Percentiles rank a stretch among this genome's conserved stretches.
Evolutionary conservation across 192 early-diverging fungal species (phyloP).

Genomic region (Cetraspora pellucida): DNA sequence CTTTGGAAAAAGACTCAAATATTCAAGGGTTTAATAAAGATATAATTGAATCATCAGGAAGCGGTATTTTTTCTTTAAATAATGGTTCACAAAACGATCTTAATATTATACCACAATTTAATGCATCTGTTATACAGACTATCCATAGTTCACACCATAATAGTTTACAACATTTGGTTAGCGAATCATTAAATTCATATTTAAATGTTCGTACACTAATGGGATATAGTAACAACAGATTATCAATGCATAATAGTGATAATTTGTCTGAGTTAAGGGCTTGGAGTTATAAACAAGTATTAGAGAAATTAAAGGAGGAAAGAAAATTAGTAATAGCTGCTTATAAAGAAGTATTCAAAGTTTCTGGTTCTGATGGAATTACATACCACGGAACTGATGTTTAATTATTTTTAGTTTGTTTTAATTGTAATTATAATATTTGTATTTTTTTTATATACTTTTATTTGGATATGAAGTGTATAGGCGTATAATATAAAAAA

Average conservation of each 20-base stretch:
- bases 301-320: constrained; percentile 25
- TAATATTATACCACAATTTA: not conserved
- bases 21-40: not conserved
- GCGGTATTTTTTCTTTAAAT: not conserved
- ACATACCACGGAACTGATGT: not conserved
- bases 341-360: constrained; percentile 16
- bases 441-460: no score
- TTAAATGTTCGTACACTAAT: constrained; percentile 21
- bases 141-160: not conserved
- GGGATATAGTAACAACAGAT: constrained; percentile 1
- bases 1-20: constrained; percentile 4
- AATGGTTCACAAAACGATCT: not conserved
- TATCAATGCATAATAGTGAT: not conserved
- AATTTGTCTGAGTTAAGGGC: constrained; percentile 5
- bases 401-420: no score
- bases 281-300: constrained; percentile 22
- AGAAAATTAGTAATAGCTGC: constrained; percentile 8
- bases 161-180: not conserved
- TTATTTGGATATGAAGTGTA: no score
- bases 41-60: not conserved
- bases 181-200: constrained; percentile 11
- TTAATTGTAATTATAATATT: no score
- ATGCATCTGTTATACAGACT: not conserved
- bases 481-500: no score
- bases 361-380: not conserved